These are phyloP conservation scores for Panus rudis DNA, from an alignment of 768 basidiomycete species.

Conservation along the genomic window DNA sequence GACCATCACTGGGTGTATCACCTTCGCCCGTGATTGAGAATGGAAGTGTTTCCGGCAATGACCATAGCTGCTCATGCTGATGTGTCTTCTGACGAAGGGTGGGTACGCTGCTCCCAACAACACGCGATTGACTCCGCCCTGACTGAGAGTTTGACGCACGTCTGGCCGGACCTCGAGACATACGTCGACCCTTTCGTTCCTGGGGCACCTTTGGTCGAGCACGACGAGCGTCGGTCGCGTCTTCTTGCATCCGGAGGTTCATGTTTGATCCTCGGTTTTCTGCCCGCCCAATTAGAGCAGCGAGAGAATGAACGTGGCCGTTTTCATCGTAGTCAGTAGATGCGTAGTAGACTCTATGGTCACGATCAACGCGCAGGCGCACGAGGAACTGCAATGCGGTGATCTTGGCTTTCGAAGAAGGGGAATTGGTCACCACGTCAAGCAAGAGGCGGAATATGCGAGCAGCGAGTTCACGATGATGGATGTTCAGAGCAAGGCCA, in stretches of 20 bases:
- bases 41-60: slow-evolving; percentile 55
- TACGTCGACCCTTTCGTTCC: slow-evolving; percentile 44
- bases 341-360: slow-evolving; percentile 77
- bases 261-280: slow-evolving; percentile 14
- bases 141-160: slow-evolving; percentile 37
- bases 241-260: slow-evolving; percentile 10
- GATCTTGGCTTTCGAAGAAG: slow-evolving; percentile 56
- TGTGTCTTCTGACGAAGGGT: slow-evolving; percentile 18
- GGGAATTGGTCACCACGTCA: slow-evolving; percentile 36
- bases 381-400: slow-evolving; percentile 80
- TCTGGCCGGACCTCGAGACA: slow-evolving; percentile 46
- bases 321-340: slow-evolving; percentile 47
- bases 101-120: slow-evolving; percentile 18
- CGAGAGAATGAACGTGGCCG: slow-evolving; percentile 50
- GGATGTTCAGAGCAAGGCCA: slow-evolving; percentile 41
- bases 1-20: slow-evolving; percentile 60
- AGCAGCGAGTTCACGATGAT: slow-evolving; percentile 46
- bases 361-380: slow-evolving; percentile 82
- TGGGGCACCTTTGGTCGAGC: slow-evolving; percentile 42
- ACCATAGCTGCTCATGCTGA: slow-evolving; percentile 52
- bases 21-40: slow-evolving; percentile 43
- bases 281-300: slow-evolving; percentile 55
- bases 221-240: slow-evolving; percentile 33
- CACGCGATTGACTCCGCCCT: slow-evolving; percentile 61
- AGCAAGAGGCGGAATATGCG: slow-evolving; percentile 48